Conservation (phyloP, 163 green algal species). For the Coccomyxa subellipsoidea region DNA sequence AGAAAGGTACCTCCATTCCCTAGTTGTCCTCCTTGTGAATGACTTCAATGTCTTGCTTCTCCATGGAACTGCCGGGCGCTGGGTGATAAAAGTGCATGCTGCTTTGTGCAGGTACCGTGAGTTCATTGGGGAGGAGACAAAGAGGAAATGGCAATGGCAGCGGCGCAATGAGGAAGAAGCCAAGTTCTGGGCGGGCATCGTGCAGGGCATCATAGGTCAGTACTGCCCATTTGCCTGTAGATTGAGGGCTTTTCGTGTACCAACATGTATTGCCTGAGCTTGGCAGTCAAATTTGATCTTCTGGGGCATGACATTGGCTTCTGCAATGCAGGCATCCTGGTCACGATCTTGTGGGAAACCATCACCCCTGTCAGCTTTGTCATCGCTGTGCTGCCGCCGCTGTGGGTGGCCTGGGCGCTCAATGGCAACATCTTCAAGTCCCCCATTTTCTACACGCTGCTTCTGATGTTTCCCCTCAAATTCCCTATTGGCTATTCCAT, state of each 20-base stretch:
- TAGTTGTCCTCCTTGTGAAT: not conserved
- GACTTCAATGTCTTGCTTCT: not conserved
- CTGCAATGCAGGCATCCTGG: not conserved
- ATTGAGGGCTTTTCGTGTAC: not conserved
- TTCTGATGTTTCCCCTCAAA: constrained; percentile 44
- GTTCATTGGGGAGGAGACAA: constrained; percentile 43
- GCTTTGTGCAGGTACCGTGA: constrained; percentile 29
- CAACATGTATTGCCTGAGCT: not conserved
- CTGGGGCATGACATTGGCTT: not conserved
- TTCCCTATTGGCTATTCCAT: constrained; percentile 17
- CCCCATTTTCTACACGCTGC: constrained; percentile 34
- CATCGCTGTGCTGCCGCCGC: constrained; percentile 23
- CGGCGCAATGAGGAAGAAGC: constrained; percentile 29
- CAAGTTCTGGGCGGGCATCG: constrained; percentile 19
- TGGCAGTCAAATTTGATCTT: not conserved
- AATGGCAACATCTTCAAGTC: constrained; percentile 30
- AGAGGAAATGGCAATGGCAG: constrained; percentile 35
- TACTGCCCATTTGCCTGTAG: not conserved
- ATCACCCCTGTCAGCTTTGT: constrained; percentile 37
- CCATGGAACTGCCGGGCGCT: not conserved
- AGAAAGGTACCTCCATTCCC: not conserved
- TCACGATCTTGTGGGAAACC: constrained; percentile 12
- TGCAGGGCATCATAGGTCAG: constrained; percentile 32
- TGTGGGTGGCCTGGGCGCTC: constrained; percentile 37
- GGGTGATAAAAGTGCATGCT: not conserved